Conservation (phyloP, 495 filamentous ascomycete genomes). For the Aspergillus panamensis region DNA sequence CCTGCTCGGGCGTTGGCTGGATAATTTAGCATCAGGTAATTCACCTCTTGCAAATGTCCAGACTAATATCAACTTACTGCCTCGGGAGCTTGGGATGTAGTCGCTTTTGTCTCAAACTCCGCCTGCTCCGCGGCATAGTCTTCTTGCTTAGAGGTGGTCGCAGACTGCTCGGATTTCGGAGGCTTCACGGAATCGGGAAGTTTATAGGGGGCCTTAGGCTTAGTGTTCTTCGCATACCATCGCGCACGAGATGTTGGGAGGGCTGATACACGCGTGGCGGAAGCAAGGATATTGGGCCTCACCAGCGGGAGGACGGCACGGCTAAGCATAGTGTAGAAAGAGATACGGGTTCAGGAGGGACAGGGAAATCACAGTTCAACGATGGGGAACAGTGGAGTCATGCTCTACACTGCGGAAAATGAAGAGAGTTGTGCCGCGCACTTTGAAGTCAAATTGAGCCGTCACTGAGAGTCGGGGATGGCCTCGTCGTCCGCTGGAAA, state of each 20-base stretch:
- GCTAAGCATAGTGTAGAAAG: constrained; percentile 39
- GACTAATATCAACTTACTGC: constrained; percentile 27
- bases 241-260: constrained; percentile 37
- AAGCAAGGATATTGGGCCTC: constrained; percentile 43
- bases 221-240: constrained; percentile 47
- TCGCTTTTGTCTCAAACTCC: constrained; percentile 43
- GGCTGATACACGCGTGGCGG: constrained; percentile 35
- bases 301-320: constrained; percentile 45
- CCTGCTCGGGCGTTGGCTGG: constrained; percentile 23
- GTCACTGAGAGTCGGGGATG: neutral
- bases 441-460: neutral
- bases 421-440: neutral
- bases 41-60: constrained; percentile 13
- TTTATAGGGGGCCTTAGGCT: constrained; percentile 45
- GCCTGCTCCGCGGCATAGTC: constrained; percentile 42
- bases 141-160: constrained; percentile 27
- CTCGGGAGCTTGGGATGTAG: constrained; percentile 26
- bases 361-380: constrained; percentile 7
- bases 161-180: constrained; percentile 25
- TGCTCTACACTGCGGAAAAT: constrained; percentile 20
- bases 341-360: neutral
- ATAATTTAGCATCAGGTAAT: constrained; percentile 28
- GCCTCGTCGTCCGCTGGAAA: neutral
- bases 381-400: constrained; percentile 28
- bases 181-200: constrained; percentile 38